Base-by-base conservation (phyloP, 495 filamentous ascomycete species). In the Aspergillus homomorphus region DNA sequence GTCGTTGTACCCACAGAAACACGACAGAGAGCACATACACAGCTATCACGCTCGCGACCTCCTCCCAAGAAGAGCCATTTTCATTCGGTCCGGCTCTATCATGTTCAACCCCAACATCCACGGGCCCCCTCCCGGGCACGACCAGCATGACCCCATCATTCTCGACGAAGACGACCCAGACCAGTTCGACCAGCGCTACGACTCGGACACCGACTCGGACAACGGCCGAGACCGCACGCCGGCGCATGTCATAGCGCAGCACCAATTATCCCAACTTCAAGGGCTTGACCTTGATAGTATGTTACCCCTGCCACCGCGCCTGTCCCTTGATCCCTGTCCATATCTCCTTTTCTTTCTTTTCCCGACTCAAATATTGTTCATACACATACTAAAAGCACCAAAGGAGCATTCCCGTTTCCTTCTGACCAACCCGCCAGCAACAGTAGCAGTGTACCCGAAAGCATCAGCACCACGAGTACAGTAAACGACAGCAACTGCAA, bases 101-200 rank as follows among this genome's bases (percentile, higher is more conserved):
- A 51, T 58, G 54, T 51, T 51, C 56, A 54, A 53, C 52, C 56
- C 26, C 49, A 45, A 51, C 28, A 15, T 33, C 45, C 33, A 38
- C 33, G 33, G 33, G 7, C 51, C 38, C 43, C 6, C 45, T 52
- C 59, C 51, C 45, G 45, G 53, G 50, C 42, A 30, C 46, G 57
- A 24, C 45, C 42, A 59, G 48, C 52, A 53, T 54, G 44, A 57
- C 51, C 53, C 59, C 4, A 61, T 57, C 49, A 24, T 57, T 18
- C 53, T 56, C 19, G 62, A 60, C 58, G 61, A 49, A 16, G 62
- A 70, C 54, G 48, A 54, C 4, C 57, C 61, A 23, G 61, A 66
- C 45, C 60, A 59, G 38, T 62, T 61, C 21, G 6, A 38, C 15
- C 33, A 38, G 33, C 33, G 7, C 7, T 14, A 38, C 26, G 9